phyloP scores from a whole-genome alignment of 352 stramenopile genomes.

The Phytopythium montanum region DNA sequence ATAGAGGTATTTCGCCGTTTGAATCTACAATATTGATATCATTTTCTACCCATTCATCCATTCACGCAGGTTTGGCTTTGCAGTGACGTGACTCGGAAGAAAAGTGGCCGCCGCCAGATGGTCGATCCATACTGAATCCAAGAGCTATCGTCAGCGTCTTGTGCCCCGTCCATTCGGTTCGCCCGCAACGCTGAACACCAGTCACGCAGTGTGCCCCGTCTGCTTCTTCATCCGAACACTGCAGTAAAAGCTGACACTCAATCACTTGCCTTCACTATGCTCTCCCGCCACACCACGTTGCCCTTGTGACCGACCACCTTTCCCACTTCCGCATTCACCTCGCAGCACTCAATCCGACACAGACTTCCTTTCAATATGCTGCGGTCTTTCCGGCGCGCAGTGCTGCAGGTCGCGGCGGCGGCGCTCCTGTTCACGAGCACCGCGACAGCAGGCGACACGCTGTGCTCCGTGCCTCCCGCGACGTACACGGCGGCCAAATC shows the following conservation, averaged over 20 bases:
- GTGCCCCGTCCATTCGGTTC: background rate
- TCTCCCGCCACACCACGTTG: background rate
- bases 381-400: background rate
- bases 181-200: background rate
- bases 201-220: background rate
- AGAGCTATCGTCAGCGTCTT: slow-evolving; percentile 1
- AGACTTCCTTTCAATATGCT: slow-evolving; percentile 3
- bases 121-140: background rate
- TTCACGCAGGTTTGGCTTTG: background rate
- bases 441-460: slow-evolving; percentile 24
- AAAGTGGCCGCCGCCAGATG: background rate
- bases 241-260: background rate
- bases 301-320: background rate
- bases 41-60: no score
- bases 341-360: background rate
- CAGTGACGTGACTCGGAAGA: background rate
- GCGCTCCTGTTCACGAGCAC: slow-evolving; percentile 2
- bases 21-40: no score
- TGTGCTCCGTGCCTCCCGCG: slow-evolving; percentile 44
- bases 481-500: slow-evolving; percentile 44
- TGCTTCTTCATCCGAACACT: background rate
- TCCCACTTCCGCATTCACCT: background rate
- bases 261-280: background rate
- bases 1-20: no score
- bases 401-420: slow-evolving; percentile 1